Percentiles rank a stretch among this genome's conserved stretches.
Conservation (phyloP, 108 stramenopile genomes). For the Cyclostephanos invisitatus region DNA sequence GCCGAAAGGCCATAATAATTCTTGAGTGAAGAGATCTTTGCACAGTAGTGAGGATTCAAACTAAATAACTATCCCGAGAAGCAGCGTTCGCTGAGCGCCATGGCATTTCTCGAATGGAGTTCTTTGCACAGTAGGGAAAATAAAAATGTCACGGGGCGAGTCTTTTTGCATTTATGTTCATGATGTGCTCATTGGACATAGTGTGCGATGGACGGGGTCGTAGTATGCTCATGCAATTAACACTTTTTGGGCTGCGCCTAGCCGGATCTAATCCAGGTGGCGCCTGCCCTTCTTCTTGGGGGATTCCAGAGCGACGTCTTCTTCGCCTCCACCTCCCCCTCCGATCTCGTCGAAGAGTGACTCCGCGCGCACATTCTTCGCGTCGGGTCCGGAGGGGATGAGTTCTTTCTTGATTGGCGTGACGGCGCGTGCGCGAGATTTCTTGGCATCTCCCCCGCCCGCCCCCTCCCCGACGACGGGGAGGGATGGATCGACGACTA, state of each 20-base stretch:
- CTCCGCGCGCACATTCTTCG: background rate
- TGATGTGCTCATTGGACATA: too few relatives aligned
- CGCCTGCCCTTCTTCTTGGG: background rate
- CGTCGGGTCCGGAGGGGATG: background rate
- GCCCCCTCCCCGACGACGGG: background rate
- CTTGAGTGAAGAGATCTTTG: too few relatives aligned
- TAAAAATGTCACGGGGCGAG: too few relatives aligned
- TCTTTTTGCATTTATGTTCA: too few relatives aligned
- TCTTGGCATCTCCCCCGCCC: background rate
- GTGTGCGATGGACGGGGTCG: background rate
- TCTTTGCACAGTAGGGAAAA: too few relatives aligned
- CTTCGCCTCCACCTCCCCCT: background rate
- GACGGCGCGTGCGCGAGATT: slow-evolving; percentile 3
- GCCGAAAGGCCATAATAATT: too few relatives aligned
- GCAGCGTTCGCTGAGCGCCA: too few relatives aligned
- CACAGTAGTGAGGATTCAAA: too few relatives aligned
- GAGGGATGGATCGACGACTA: background rate
- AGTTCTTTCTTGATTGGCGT: slow-evolving; percentile 7
- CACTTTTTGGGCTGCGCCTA: background rate
- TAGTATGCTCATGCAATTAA: background rate
- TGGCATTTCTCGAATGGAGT: too few relatives aligned
- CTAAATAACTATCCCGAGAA: too few relatives aligned
- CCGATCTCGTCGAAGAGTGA: background rate
- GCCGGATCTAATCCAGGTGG: background rate
- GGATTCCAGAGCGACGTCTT: background rate